These are phyloP conservation scores for Achaetomium macrosporum DNA, from an alignment of 2,329 filamentous ascomycete species.

Conservation along the genomic window DNA sequence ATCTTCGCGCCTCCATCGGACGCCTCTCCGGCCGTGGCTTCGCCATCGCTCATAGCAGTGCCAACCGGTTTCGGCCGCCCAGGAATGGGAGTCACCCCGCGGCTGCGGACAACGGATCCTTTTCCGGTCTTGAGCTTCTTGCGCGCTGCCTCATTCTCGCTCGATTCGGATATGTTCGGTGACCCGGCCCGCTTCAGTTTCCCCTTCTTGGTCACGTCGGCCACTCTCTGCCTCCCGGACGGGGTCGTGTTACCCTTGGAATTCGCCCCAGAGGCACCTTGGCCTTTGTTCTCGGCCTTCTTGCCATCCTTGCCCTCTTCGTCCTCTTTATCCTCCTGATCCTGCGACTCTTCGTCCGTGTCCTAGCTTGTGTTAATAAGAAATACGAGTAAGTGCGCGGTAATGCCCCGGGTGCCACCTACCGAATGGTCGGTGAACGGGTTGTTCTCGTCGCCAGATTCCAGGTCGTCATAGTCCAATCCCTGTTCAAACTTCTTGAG, in stretches of 20 bases:
- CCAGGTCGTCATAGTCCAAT: conserved; percentile 76
- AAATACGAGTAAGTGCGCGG: not conserved
- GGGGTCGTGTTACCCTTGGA: conserved; percentile 63
- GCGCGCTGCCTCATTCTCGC: conserved; percentile 80
- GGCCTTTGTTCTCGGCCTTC: conserved; percentile 47
- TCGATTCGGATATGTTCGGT: conserved; percentile 82
- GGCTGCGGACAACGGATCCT: conserved; percentile 45
- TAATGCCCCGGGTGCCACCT: conserved; percentile 11
- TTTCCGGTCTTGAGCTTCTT: conserved; percentile 66
- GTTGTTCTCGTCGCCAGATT: conserved; percentile 35
- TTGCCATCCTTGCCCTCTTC: conserved; percentile 55
- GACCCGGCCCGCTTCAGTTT: conserved; percentile 81
- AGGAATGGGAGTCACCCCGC: conserved; percentile 50
- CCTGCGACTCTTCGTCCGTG: conserved; percentile 48
- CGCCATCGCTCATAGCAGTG: conserved; percentile 65
- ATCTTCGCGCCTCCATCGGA: conserved; percentile 48
- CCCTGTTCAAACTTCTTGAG: conserved; percentile 82
- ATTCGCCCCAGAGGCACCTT: conserved; percentile 47
- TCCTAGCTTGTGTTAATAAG: conserved; percentile 39
- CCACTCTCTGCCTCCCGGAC: conserved; percentile 41
- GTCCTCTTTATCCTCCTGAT: conserved; percentile 54
- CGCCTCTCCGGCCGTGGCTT: conserved; percentile 63
- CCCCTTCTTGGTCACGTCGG: conserved; percentile 46
- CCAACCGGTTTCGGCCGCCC: conserved; percentile 39
- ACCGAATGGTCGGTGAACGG: conserved; percentile 34